Evolutionary conservation across 345 rosid species (phyloP), one percentile per base, ranked within the genome.

Genomic region (Jatropha curcas): DNA sequence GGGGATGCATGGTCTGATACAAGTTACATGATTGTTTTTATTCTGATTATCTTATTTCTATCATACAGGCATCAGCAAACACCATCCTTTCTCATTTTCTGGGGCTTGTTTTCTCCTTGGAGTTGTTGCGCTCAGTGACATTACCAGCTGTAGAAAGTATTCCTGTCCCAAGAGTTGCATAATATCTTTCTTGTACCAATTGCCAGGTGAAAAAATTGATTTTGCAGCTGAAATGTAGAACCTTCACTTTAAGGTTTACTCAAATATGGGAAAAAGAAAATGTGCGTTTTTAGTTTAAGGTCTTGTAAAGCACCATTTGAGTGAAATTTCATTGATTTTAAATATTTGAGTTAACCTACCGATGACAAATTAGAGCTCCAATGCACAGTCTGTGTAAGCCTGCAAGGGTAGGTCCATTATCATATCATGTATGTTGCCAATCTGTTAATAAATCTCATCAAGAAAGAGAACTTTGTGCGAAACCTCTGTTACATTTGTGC

Each of bases 21-120:
- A 46, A 17, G 2, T 58, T 19, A 13, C 41, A 46, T 62, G 19
- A 52, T 70, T 52, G 7, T 27, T 31, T 10, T 2, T 55, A 3
- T 59, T 51, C 60, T 65, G 28, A 58, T 70, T 13, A 24, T 63
- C 60, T 69, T 37, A 13, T 48, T 76, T 51, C 39, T 41, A 31
- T 77, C 59, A 39, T 85, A 87, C 87, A 95, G 99, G 99, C 99
- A 68, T 90, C 97, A 6, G 97, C 96, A 45, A 92, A 92, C 84
- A 90, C 98, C 1, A 83, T 93, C 81, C 94, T 95, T 30, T 95
- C 99, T 75, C 99, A 95, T 81, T 95, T 95, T 77, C 81, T 93
- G 62, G 98, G 99, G 34, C 93, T 95, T 46, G 85, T 88, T 60
- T 93, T 81, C 88, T 90, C 98, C 2, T 78, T 90, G 86, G 99